phyloP scores from a whole-genome alignment of 2,329 filamentous ascomycete species.

The Diplodia intermedia region DNA sequence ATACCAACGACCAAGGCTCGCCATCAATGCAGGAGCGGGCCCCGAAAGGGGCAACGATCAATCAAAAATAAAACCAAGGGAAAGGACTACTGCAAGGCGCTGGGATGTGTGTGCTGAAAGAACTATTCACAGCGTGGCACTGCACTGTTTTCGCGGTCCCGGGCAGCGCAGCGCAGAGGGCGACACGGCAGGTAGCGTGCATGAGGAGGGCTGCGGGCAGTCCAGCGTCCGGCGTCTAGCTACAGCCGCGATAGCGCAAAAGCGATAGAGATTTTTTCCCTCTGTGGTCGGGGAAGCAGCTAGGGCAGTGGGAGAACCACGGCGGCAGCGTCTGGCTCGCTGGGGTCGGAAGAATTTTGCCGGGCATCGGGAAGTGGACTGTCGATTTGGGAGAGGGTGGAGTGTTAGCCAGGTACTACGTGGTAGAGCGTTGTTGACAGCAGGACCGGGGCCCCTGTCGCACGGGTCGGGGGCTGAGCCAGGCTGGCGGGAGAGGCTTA shows the following conservation, averaged over 20 bases:
- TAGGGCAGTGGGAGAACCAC: background rate
- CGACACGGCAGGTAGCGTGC: constrained; percentile 22
- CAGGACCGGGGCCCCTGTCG: constrained; percentile 10
- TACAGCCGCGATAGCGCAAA: constrained; percentile 13
- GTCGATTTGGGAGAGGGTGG: background rate
- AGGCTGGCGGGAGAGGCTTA: constrained; percentile 29
- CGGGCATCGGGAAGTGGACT: constrained; percentile 10
- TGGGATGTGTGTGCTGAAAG: background rate
- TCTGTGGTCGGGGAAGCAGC: constrained; percentile 1
- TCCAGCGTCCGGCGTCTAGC: background rate
- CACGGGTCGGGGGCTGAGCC: constrained; percentile 21
- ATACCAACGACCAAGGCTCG: background rate
- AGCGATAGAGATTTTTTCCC: constrained; percentile 1
- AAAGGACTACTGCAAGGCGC: constrained; percentile 3
- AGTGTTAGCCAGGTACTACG: background rate
- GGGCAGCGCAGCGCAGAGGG: background rate
- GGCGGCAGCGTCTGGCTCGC: background rate
- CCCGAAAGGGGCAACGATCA: background rate
- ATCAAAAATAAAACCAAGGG: background rate
- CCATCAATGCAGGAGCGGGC: background rate
- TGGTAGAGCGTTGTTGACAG: background rate
- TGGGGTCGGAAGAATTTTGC: constrained; percentile 4
- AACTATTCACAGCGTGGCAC: constrained; percentile 14
- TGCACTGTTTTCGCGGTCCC: background rate
- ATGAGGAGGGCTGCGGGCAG: background rate